phyloP scores from a whole-genome alignment of 345 rosid species.

The Excoecaria cochinchinensis region DNA sequence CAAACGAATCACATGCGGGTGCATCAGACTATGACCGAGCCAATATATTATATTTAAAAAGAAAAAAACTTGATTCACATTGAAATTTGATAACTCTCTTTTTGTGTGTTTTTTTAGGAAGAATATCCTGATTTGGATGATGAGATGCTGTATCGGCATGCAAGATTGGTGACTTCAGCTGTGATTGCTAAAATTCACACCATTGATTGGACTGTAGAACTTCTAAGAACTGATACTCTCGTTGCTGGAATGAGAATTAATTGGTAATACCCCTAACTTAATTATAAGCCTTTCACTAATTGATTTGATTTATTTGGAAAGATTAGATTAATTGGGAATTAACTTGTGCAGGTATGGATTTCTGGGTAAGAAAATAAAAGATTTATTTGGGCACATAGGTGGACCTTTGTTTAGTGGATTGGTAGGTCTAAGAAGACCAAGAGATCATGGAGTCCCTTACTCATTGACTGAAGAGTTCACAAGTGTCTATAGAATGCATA shows the following conservation, averaged over 20 bases:
- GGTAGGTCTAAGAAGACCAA: slow-evolving; percentile 67
- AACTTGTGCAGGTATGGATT: slow-evolving; percentile 48
- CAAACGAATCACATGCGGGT: too few relatives aligned
- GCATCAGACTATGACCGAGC: too few relatives aligned
- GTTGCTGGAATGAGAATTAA: slow-evolving; percentile 67
- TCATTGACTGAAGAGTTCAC: slow-evolving; percentile 73
- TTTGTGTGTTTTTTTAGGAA: too few relatives aligned
- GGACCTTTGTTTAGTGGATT: slow-evolving; percentile 64
- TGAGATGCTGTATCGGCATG: slow-evolving; percentile 57
- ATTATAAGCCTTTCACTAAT: slow-evolving; percentile 13
- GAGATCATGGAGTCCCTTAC: slow-evolving; percentile 76
- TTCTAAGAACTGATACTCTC: slow-evolving; percentile 66
- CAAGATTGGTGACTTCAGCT: slow-evolving; percentile 74
- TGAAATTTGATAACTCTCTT: not conserved
- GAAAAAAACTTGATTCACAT: too few relatives aligned
- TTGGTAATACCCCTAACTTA: slow-evolving; percentile 42
- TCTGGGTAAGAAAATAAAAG: slow-evolving; percentile 70
- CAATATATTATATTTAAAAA: too few relatives aligned
- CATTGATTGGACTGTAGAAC: slow-evolving; percentile 82
- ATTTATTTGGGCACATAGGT: slow-evolving; percentile 48
- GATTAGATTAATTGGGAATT: too few relatives aligned
- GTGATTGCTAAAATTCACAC: slow-evolving; percentile 86
- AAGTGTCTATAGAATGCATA: slow-evolving; percentile 72
- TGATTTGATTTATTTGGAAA: too few relatives aligned
- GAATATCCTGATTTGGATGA: slow-evolving; percentile 56